Evolutionary conservation across 2,329 filamentous ascomycete genomes (phyloP).

Genomic region (Fusarium devonianum): DNA sequence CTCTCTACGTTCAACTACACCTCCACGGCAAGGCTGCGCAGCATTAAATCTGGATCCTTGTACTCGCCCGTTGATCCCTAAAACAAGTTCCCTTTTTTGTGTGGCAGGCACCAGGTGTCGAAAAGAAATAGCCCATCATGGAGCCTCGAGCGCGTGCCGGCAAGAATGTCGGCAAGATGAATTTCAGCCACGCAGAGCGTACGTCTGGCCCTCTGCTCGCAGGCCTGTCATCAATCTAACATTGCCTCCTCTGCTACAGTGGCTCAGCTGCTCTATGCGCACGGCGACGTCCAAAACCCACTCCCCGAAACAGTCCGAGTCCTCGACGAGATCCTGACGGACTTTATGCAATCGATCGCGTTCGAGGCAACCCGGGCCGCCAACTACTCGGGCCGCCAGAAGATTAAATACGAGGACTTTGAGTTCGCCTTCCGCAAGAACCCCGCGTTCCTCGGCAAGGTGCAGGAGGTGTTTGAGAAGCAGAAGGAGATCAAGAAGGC

Average conservation of each 20-base stretch:
- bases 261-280: slow-evolving; percentile 76
- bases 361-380: slow-evolving; percentile 88
- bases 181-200: slow-evolving; percentile 77
- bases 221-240: not conserved
- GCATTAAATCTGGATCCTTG: too few relatives aligned
- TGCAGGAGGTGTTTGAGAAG: slow-evolving; percentile 88
- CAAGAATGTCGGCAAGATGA: slow-evolving; percentile 84
- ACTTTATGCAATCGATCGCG: slow-evolving; percentile 94
- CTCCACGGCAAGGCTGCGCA: slow-evolving; percentile 28
- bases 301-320: slow-evolving; percentile 85
- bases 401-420: slow-evolving; percentile 98
- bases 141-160: slow-evolving; percentile 79
- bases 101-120: slow-evolving; percentile 13
- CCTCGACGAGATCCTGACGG: slow-evolving; percentile 93
- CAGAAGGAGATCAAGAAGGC: slow-evolving; percentile 86
- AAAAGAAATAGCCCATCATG: slow-evolving; percentile 59
- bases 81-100: too few relatives aligned
- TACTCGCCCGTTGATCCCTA: too few relatives aligned
- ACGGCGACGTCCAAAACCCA: slow-evolving; percentile 79
- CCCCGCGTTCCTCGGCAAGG: slow-evolving; percentile 83
- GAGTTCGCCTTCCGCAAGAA: slow-evolving; percentile 92
- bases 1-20: slow-evolving; percentile 26
- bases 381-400: slow-evolving; percentile 86
- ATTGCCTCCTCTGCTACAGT: slow-evolving; percentile 55
- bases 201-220: slow-evolving; percentile 41